Conservation (phyloP, 1,284 basidiomycete genomes). For the Pyrrhoderma noxium region DNA sequence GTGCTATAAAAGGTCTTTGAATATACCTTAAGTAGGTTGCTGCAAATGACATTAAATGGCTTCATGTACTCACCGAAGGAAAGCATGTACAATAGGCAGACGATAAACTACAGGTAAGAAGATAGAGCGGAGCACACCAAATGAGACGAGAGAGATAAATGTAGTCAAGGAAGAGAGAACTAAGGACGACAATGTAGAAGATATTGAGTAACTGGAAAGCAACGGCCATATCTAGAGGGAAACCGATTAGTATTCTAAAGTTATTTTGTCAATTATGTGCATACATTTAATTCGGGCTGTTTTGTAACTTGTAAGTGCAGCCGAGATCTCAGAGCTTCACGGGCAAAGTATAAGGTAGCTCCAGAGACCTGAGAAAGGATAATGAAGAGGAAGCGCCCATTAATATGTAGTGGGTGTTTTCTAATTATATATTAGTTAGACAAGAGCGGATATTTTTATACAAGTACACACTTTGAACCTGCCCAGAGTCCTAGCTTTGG, state of each 20-base stretch:
- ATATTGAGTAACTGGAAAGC: slow-evolving; percentile 27
- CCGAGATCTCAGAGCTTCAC: slow-evolving; percentile 53
- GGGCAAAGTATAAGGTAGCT: slow-evolving; percentile 39
- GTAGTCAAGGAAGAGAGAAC: slow-evolving; percentile 37
- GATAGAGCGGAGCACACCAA: slow-evolving; percentile 37
- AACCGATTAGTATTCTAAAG: background rate
- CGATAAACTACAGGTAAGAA: slow-evolving; percentile 45
- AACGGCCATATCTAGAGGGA: slow-evolving; percentile 20
- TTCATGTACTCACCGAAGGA: slow-evolving; percentile 30
- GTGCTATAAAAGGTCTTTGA: slow-evolving; percentile 45
- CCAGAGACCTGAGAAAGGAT: slow-evolving; percentile 42
- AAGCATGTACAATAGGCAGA: slow-evolving; percentile 40
- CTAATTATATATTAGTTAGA: slow-evolving; percentile 28
- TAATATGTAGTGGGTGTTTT: slow-evolving; percentile 64
- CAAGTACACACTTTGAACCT: slow-evolving; percentile 48
- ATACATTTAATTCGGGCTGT: no score
- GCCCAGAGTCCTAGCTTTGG: slow-evolving; percentile 47
- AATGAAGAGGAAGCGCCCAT: slow-evolving; percentile 55
- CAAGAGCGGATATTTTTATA: background rate
- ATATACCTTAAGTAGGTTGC: background rate
- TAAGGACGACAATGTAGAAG: slow-evolving; percentile 31
- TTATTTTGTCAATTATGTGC: no score
- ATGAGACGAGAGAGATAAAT: slow-evolving; percentile 33
- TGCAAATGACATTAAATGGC: background rate
- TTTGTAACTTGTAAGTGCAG: slow-evolving; percentile 24